Percentiles rank a stretch among this genome's conserved stretches.
These are phyloP conservation scores for Fusarium papillatum DNA, from an alignment of 2,329 filamentous ascomycete genomes.

Conservation along the genomic window DNA sequence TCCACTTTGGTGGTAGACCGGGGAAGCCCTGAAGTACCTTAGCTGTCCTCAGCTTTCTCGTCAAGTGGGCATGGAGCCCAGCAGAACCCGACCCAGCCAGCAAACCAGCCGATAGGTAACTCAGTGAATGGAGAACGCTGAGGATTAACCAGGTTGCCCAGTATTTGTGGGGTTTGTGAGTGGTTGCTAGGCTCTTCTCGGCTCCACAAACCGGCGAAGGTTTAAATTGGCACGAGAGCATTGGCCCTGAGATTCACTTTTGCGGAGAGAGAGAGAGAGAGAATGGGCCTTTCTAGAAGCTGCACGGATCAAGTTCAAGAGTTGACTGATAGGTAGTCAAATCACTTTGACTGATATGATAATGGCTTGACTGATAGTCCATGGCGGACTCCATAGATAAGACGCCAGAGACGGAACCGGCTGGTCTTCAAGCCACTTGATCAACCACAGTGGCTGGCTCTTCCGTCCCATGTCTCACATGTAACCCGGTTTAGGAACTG, in stretches of 20 bases:
- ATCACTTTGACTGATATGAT: not conserved
- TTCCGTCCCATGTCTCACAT: not conserved
- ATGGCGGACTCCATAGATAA: not conserved
- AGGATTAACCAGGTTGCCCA: slow-evolving; percentile 3
- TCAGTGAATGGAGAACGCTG: not conserved
- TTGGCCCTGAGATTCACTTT: not conserved
- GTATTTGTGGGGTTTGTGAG: slow-evolving; percentile 34
- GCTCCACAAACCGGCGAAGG: slow-evolving; percentile 24
- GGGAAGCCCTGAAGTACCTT: slow-evolving; percentile 26
- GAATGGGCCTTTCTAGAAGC: slow-evolving; percentile 23
- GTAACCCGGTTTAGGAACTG: not conserved
- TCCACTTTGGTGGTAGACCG: slow-evolving; percentile 43
- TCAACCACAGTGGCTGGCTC: not conserved
- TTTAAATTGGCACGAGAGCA: slow-evolving; percentile 19
- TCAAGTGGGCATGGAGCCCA: not conserved
- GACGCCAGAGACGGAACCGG: not conserved
- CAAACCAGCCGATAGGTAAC: not conserved
- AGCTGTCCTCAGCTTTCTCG: slow-evolving; percentile 22
- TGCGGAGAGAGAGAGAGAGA: not conserved
- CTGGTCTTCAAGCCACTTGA: not conserved
- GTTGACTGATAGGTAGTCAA: not conserved
- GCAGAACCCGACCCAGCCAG: not conserved
- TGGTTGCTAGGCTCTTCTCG: slow-evolving; percentile 24
- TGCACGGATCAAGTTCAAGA: slow-evolving; percentile 1
- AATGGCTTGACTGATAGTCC: not conserved